Base-by-base conservation (phyloP, 2,329 filamentous ascomycete species). In the Hypoxylon sp. region DNA sequence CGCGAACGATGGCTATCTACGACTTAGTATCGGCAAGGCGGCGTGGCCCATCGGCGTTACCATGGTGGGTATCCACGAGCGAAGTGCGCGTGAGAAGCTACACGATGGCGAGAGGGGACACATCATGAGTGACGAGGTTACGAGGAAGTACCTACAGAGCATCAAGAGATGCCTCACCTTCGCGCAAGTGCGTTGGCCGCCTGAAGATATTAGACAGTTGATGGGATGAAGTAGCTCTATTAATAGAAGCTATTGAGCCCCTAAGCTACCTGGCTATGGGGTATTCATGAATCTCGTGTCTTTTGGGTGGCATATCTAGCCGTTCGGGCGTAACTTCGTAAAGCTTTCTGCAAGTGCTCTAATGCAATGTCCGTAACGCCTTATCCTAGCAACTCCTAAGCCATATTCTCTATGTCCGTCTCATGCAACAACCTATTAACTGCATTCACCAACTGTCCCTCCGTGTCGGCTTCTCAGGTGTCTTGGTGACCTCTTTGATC, bases 61-160 rank as follows among this genome's bases (percentile, higher is more conserved):
- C 79, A 99, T 98, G 96, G 96, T 99, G 76, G 96, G 96, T 85
- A 99, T 99, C 75, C 96, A 99, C 87, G 96, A 98, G 85, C 90
- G 96, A 77, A 96, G 92, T 73, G 95, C 96, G 19, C 89, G 96
- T 70, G 96, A 99, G 82, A 99, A 99, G 82, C 83, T 99, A 66
- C 94, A 98, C 78, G 89, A 96, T 79, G 91, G 91, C 65, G 89
- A 91, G 76, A 91, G 94, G 76, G 96, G 95, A 3, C 94, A 99
- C 79, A 97, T 98, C 75, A 94, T 99, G 91, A 95, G 94, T 64
- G 96, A 98, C 78, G 96, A 99, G 82, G 90, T 92, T 48, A 99
- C 96, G 57, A 88, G 96, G 72, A 99, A 98, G 82, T 98, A 94
- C 78, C 81, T 99, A 73, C 96, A 99, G 83, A 98, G 95, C 78